Base-by-base conservation (phyloP, 1,284 basidiomycete genomes). In the Sporisorium graminicola region DNA sequence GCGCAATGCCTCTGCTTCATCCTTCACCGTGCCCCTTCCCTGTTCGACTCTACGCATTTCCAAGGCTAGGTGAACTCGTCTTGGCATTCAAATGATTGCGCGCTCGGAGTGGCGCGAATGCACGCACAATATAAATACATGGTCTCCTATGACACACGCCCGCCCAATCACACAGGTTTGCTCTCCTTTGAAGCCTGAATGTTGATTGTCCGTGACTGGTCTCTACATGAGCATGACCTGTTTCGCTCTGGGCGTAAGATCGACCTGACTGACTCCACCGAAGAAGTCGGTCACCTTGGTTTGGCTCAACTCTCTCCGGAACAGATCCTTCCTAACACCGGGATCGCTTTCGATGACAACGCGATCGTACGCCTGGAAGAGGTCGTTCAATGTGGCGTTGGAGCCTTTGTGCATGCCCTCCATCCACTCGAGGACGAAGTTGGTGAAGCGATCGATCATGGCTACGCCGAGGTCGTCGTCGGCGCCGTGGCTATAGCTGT, bases 401-500 rank as follows among this genome's bases (percentile, higher is more conserved):
- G 91, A 93, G 0, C 94, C 95, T 86, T 97, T 98, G 86, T 95
- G 93, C 79, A 97, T 91, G 9, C 90, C 89, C 86, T 98, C 96
- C 89, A 99, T 91, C 85, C 91, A 96, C 75, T 94, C 90, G 12
- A 99, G 89, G 27, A 96, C 89, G 82, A 93, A 93, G 86, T 98
- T 95, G 0, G 96, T 99, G 86, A 91, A 99, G 18, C 92, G 90
- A 83, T 99, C 97, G 68, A 98, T 98, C 58, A 99, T 93, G 0
- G 95, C 92, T 0, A 98, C 93, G 3, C 97, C 97, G 42, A 99
- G 91, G 74, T 98, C 95, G 47, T 90, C 88, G 87, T 99, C 96
- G 78, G 93, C 93, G 84, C 94, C 92, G 82, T 98, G 92, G 93
- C 95, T 97, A 84, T 97, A 98, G 1, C 94, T 97, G 84, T 92